Evolutionary conservation across 805 yeast species (phyloP).

Genomic region (Starmerella potacharoeniae): DNA sequence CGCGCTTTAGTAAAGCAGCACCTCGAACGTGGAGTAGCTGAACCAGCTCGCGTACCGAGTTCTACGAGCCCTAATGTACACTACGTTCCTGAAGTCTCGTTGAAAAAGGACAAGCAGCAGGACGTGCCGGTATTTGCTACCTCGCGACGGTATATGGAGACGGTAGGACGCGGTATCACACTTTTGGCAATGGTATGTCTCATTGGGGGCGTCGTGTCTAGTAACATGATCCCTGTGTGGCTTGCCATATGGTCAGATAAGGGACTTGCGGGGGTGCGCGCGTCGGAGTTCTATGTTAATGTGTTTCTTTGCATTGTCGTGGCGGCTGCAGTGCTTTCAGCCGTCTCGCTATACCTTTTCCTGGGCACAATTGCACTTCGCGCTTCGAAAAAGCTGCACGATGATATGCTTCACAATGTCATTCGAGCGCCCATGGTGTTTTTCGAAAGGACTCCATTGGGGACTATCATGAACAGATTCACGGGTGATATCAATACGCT

Average conservation of each 20-base stretch:
- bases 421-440: slow-evolving; percentile 69
- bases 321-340: slow-evolving; percentile 36
- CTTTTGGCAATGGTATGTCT: slow-evolving; percentile 1
- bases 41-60: not conserved
- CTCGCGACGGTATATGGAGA: slow-evolving; percentile 10
- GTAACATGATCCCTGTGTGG: slow-evolving; percentile 17
- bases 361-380: slow-evolving; percentile 32
- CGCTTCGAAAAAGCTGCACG: slow-evolving; percentile 34
- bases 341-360: slow-evolving; percentile 43
- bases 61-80: not conserved
- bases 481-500: slow-evolving; percentile 74
- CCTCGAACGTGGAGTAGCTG: not conserved
- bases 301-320: slow-evolving; percentile 14
- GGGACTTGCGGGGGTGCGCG: slow-evolving; percentile 13
- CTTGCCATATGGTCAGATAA: slow-evolving; percentile 20
- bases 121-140: slow-evolving; percentile 18
- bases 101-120: slow-evolving; percentile 35
- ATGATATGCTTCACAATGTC: slow-evolving; percentile 59
- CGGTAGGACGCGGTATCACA: slow-evolving; percentile 9
- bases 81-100: not conserved
- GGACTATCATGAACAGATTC: slow-evolving; percentile 69
- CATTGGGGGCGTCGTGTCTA: slow-evolving; percentile 3
- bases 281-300: slow-evolving; percentile 14
- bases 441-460: slow-evolving; percentile 76
- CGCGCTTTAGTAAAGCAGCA: not conserved